Percentiles rank a stretch among this genome's conserved stretches.
Conservation (phyloP, 768 basidiomycete species). For the Heimioporus sp. region DNA sequence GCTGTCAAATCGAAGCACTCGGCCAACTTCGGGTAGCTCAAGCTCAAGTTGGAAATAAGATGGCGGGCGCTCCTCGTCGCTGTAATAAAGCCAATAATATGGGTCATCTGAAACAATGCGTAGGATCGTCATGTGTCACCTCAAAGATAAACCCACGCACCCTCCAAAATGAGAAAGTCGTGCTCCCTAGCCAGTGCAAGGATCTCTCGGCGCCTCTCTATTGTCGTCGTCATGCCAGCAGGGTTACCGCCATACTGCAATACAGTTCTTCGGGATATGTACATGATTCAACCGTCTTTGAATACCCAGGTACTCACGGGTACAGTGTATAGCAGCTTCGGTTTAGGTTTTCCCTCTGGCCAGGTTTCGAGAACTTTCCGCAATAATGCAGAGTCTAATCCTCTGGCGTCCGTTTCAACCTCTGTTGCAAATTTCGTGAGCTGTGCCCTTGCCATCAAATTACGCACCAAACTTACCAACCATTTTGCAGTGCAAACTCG, state of each 20-base stretch:
- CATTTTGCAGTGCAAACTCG: conserved; percentile 47
- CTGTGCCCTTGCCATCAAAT: neutral
- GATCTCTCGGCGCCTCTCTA: conserved; percentile 60
- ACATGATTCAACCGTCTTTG: neutral
- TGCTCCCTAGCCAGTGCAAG: conserved; percentile 64
- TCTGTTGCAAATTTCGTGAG: conserved; percentile 39
- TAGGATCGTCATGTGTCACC: neutral
- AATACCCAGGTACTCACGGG: conserved; percentile 39
- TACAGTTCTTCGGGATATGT: neutral
- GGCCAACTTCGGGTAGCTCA: conserved; percentile 60
- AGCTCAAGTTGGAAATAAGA: conserved; percentile 78
- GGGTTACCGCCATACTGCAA: conserved; percentile 74
- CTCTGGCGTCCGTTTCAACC: conserved; percentile 67
- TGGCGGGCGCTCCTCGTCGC: conserved; percentile 51
- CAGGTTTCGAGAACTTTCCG: conserved; percentile 64
- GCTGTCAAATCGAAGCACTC: conserved; percentile 80
- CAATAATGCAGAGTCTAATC: conserved; percentile 54
- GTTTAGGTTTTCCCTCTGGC: conserved; percentile 62
- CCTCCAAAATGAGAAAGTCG: conserved; percentile 77
- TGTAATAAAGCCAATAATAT: conserved; percentile 67
- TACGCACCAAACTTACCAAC: conserved; percentile 40
- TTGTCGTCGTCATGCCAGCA: conserved; percentile 68
- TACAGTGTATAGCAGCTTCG: conserved; percentile 74
- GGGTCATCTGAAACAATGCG: conserved; percentile 53
- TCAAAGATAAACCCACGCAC: conserved; percentile 27